phyloP scores from a whole-genome alignment of 192 early-diverging fungal genomes.

The Backusella circina region DNA sequence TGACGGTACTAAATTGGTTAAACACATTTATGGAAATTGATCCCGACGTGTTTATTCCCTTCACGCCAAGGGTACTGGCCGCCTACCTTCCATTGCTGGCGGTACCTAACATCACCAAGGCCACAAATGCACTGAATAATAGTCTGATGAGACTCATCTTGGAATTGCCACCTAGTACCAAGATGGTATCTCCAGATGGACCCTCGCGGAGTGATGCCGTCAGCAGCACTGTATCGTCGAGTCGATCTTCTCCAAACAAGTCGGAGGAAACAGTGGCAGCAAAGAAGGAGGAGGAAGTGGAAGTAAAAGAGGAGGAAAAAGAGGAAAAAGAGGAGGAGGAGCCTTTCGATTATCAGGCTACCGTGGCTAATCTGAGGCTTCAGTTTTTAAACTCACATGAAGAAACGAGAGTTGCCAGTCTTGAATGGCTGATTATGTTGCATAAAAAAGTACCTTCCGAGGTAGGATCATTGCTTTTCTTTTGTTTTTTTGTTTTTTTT shows the following conservation, averaged over 20 bases:
- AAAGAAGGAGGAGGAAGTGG: not conserved
- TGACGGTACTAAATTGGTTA: conserved; percentile 88
- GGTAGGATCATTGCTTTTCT: no score
- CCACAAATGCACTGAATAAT: conserved; percentile 68
- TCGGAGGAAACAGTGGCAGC: not conserved
- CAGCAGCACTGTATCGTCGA: not conserved
- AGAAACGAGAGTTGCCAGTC: conserved; percentile 83
- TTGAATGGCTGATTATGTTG: conserved; percentile 96
- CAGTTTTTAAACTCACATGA: conserved; percentile 86
- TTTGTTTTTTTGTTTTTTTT: no score
- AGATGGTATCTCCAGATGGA: conserved; percentile 14
- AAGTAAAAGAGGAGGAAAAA: conserved; percentile 7
- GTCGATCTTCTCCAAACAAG: not conserved
- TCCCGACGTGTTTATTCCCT: conserved; percentile 76
- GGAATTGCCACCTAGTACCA: conserved; percentile 52
- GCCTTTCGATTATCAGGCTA: conserved; percentile 82
- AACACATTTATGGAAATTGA: conserved; percentile 85
- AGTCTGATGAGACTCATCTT: conserved; percentile 73
- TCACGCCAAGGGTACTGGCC: conserved; percentile 74
- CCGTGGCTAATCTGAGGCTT: conserved; percentile 74
- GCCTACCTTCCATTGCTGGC: conserved; percentile 84
- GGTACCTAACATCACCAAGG: conserved; percentile 65
- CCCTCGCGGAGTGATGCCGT: not conserved
- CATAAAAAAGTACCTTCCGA: conserved; percentile 87
- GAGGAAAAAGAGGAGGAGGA: conserved; percentile 14